Conservation (phyloP, 495 filamentous ascomycete genomes). For the Pyronema omphalodes region DNA sequence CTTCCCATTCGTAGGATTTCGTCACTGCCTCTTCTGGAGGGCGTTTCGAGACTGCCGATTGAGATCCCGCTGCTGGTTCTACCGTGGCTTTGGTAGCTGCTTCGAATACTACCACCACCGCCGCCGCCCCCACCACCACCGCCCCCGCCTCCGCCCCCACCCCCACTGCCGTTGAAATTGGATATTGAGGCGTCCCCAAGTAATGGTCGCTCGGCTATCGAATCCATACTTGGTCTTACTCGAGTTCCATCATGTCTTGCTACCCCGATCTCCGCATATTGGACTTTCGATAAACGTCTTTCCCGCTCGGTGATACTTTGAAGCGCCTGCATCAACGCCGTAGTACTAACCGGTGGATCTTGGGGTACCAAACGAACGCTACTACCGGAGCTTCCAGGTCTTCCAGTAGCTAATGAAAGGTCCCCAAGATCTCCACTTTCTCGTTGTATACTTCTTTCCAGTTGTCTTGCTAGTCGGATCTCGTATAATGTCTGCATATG, state of each 20-base stretch:
- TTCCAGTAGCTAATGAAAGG: not conserved
- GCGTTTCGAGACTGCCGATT: not conserved
- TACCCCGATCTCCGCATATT: constrained; percentile 70
- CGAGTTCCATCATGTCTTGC: constrained; percentile 78
- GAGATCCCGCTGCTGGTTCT: constrained; percentile 1
- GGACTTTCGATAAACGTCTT: constrained; percentile 60
- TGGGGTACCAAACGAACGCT: not conserved
- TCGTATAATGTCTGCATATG: constrained; percentile 90
- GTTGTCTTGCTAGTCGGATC: constrained; percentile 60
- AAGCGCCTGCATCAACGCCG: constrained; percentile 19
- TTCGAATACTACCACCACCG: constrained; percentile 9
- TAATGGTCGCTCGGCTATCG: constrained; percentile 12
- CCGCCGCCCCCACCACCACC: constrained; percentile 19
- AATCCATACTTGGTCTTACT: constrained; percentile 41
- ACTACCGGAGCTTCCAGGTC: not conserved
- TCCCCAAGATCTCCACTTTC: constrained; percentile 39
- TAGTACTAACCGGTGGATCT: constrained; percentile 22
- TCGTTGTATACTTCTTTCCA: constrained; percentile 52
- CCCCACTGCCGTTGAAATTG: too few species aligned
- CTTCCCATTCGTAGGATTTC: constrained; percentile 14
- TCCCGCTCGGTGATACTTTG: constrained; percentile 35
- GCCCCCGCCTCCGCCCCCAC: too few species aligned
- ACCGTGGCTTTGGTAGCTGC: constrained; percentile 1
- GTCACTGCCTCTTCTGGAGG: constrained; percentile 9
- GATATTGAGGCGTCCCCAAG: constrained; percentile 9